A percentile compares a stretch with the other conserved stretches of the same genome.
Conservation (phyloP, 1,139 yeast genomes). For the Kodamaea sp. region DNA sequence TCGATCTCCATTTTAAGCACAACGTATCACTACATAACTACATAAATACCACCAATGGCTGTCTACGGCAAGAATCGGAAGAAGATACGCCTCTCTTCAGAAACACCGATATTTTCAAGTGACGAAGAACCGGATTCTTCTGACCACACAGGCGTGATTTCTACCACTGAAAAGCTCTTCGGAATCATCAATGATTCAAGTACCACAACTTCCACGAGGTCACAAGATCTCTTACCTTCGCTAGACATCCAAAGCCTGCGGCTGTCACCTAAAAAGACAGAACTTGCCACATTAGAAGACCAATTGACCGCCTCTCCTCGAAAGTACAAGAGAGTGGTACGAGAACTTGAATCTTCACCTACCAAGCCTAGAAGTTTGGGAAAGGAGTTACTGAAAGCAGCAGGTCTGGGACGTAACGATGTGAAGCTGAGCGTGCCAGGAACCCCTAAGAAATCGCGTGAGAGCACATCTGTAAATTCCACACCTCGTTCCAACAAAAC, state of each 20-base stretch:
- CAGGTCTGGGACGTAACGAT: neutral
- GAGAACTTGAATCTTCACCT: slow-evolving; percentile 7
- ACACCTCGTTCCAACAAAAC: slow-evolving; percentile 8
- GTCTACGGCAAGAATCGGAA: slow-evolving; percentile 10
- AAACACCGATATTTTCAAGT: slow-evolving; percentile 8
- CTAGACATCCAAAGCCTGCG: slow-evolving; percentile 1
- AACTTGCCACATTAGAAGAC: slow-evolving; percentile 4
- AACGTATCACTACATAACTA: too few species aligned
- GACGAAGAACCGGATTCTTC: slow-evolving; percentile 8
- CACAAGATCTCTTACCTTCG: slow-evolving; percentile 6
- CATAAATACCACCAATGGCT: slow-evolving; percentile 6
- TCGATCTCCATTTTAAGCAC: too few species aligned
- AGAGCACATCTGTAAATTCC: neutral
- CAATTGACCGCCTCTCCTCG: slow-evolving; percentile 22
- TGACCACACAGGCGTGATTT: too few species aligned
- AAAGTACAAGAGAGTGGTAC: slow-evolving; percentile 17
- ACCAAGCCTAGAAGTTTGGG: neutral
- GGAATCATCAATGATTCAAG: slow-evolving; percentile 4
- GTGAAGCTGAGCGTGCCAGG: too few species aligned
- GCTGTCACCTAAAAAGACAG: slow-evolving; percentile 4
- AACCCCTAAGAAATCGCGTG: neutral
- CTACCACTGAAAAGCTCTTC: slow-evolving; percentile 1
- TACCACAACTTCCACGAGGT: slow-evolving; percentile 1
- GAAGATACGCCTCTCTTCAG: slow-evolving; percentile 4
- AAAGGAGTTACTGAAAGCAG: neutral